Conservation (phyloP, 1,284 basidiomycete genomes). For the Tetrapyrgos nigripes region DNA sequence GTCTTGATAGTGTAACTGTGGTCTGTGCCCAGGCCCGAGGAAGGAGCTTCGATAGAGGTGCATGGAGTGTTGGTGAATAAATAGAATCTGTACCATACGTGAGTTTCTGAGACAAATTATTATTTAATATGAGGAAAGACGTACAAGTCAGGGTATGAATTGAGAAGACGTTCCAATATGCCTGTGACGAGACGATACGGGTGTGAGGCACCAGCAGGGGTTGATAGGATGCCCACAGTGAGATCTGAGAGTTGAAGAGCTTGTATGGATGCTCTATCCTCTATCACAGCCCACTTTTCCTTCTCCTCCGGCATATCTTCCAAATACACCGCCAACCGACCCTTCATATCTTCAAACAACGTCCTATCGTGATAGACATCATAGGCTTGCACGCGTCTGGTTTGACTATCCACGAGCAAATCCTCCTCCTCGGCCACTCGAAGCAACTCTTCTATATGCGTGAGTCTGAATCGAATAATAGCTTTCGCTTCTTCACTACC, state of each 20-base stretch:
- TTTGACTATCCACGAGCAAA: slow-evolving; percentile 52
- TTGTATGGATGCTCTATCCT: slow-evolving; percentile 36
- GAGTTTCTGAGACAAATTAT: background rate
- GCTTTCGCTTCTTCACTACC: slow-evolving; percentile 55
- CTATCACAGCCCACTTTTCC: slow-evolving; percentile 40
- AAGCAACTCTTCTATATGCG: slow-evolving; percentile 58
- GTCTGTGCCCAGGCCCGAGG: slow-evolving; percentile 22
- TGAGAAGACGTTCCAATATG: slow-evolving; percentile 54
- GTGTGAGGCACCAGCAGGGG: slow-evolving; percentile 58
- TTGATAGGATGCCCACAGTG: slow-evolving; percentile 53
- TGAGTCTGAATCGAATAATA: slow-evolving; percentile 65
- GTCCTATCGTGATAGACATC: slow-evolving; percentile 51
- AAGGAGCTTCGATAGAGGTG: slow-evolving; percentile 39
- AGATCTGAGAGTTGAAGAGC: slow-evolving; percentile 47
- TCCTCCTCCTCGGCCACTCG: slow-evolving; percentile 53
- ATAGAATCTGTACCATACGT: slow-evolving; percentile 43
- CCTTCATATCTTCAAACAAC: slow-evolving; percentile 46
- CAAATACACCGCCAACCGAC: slow-evolving; percentile 45
- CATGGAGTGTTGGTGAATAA: slow-evolving; percentile 60
- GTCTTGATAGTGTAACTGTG: slow-evolving; percentile 55
- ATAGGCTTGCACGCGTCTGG: slow-evolving; percentile 52
- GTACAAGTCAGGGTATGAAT: slow-evolving; percentile 45
- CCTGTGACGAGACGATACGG: slow-evolving; percentile 65
- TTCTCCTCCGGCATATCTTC: slow-evolving; percentile 54
- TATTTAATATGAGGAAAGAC: slow-evolving; percentile 14